These are phyloP conservation scores for Pulicaria dysenterica DNA, from an alignment of 129 eudicot species.

Conservation along the genomic window DNA sequence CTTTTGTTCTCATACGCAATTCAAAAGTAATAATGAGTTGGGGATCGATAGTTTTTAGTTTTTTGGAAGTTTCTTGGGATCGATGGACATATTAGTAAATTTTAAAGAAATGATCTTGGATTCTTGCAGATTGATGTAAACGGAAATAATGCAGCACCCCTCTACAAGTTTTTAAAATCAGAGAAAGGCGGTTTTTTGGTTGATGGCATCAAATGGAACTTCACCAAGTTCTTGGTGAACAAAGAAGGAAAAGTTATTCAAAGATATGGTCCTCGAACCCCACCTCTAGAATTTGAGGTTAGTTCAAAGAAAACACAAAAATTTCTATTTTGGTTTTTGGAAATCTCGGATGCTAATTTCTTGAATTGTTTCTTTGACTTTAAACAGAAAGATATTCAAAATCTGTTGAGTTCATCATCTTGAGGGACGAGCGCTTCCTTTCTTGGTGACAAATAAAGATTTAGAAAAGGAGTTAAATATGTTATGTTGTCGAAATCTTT, in stretches of 20 bases:
- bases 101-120: constrained; percentile 3
- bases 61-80: not conserved
- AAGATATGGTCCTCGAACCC: constrained; percentile 75
- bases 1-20: not conserved
- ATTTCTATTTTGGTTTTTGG: not conserved
- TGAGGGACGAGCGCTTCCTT: constrained; percentile 35
- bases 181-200: constrained; percentile 70
- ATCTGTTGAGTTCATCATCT: constrained; percentile 50
- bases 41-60: not conserved
- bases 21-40: constrained; percentile 5
- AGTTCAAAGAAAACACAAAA: not conserved
- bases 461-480: not conserved
- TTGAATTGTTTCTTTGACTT: constrained; percentile 20
- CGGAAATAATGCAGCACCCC: constrained; percentile 85
- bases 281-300: constrained; percentile 88
- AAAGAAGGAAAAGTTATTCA: constrained; percentile 81
- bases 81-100: constrained; percentile 13
- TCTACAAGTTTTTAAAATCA: constrained; percentile 74
- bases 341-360: not conserved
- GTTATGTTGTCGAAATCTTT: constrained; percentile 1
- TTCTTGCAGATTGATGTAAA: constrained; percentile 71
- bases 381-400: constrained; percentile 60
- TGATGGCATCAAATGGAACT: constrained; percentile 93
- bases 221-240: constrained; percentile 80
- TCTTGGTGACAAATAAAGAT: constrained; percentile 24